Conservation (phyloP, 2,329 filamentous ascomycete genomes). For the Myrmaecium sp. region DNA sequence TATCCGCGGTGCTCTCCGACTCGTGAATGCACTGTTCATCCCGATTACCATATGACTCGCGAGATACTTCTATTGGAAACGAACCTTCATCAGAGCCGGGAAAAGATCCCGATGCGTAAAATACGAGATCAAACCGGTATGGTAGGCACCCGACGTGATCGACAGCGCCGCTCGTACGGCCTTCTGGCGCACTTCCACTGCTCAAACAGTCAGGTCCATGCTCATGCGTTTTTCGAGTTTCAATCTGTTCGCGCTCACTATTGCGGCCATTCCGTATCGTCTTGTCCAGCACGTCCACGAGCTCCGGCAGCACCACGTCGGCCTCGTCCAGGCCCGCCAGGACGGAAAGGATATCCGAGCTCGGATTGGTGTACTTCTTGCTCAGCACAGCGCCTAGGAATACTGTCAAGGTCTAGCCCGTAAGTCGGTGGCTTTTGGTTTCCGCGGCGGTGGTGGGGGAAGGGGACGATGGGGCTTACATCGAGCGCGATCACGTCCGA, state of each 20-base stretch:
- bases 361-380: constrained; percentile 89
- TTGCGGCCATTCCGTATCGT: constrained; percentile 61
- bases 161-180: constrained; percentile 69
- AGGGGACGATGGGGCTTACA: constrained; percentile 34
- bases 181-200: constrained; percentile 59
- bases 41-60: constrained; percentile 5
- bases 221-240: not conserved
- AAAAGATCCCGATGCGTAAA: constrained; percentile 91
- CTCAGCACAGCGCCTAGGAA: constrained; percentile 69
- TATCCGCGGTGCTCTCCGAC: constrained; percentile 43
- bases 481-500: constrained; percentile 69
- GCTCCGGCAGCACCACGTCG: constrained; percentile 73
- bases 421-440: constrained; percentile 21
- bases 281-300: constrained; percentile 67
- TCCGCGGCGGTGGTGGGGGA: not conserved
- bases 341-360: constrained; percentile 82
- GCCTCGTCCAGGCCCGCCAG: constrained; percentile 80
- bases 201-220: constrained; percentile 8
- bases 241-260: constrained; percentile 34
- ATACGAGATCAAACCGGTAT: constrained; percentile 85
- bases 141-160: constrained; percentile 83
- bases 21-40: constrained; percentile 61
- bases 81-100: constrained; percentile 81
- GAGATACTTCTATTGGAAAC: not conserved
- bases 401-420: constrained; percentile 62